phyloP scores from a whole-genome alignment of 108 stramenopile species.

The Cyclotella atomus region DNA sequence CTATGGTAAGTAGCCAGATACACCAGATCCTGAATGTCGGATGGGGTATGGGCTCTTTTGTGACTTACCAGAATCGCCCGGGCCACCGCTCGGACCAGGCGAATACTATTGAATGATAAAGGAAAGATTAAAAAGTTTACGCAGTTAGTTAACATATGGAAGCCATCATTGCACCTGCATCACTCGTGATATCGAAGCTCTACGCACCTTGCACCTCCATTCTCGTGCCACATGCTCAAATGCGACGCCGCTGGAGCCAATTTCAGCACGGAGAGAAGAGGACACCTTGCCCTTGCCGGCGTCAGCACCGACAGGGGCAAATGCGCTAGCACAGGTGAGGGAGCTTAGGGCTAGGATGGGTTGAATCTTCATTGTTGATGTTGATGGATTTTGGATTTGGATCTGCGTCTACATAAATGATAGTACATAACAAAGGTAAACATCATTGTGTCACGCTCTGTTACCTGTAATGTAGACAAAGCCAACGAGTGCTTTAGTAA shows the following conservation, averaged over 20 bases:
- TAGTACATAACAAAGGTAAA: no score
- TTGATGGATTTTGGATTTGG: neutral
- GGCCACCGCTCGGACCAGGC: conserved; percentile 45
- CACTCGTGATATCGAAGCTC: neutral
- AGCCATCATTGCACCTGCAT: neutral
- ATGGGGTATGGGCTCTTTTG: conserved; percentile 24
- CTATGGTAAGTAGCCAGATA: no score
- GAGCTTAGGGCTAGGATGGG: neutral
- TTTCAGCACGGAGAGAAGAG: conserved; percentile 35
- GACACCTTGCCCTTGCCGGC: neutral
- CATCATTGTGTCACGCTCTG: no score
- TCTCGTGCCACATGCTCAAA: conserved; percentile 79
- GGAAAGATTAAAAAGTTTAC: neutral
- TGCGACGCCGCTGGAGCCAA: conserved; percentile 59
- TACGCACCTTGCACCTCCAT: conserved; percentile 82
- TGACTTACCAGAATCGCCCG: conserved; percentile 42
- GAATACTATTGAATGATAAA: conserved; percentile 8
- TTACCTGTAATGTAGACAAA: no score
- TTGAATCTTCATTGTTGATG: neutral
- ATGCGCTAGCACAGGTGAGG: conserved; percentile 24
- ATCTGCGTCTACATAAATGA: no score
- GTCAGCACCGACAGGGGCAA: conserved; percentile 16
- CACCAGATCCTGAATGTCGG: no score
- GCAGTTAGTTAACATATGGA: neutral
- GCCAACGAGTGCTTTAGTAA: no score